Percentiles rank a stretch among this genome's conserved stretches.
Evolutionary conservation across 495 filamentous ascomycete species (phyloP).

Genomic region (Geoglossum glabrum): DNA sequence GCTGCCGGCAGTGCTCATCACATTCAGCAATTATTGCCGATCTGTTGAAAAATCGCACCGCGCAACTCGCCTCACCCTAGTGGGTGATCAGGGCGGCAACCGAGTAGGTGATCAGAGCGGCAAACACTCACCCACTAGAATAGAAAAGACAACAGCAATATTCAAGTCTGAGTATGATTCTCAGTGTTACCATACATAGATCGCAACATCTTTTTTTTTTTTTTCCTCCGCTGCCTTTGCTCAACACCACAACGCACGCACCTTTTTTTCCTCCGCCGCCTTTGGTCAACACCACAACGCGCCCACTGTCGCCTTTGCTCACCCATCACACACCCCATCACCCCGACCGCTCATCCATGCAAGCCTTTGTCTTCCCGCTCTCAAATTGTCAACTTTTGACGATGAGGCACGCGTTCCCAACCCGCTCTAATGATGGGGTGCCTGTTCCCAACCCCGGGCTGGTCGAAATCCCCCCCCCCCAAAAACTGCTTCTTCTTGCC

Average conservation of each 20-base stretch:
- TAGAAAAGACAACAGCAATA: too few relatives aligned
- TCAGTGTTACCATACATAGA: not conserved
- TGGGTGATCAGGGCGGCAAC: too few relatives aligned
- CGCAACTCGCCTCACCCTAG: too few relatives aligned
- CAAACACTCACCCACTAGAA: too few relatives aligned
- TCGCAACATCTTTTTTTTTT: not conserved
- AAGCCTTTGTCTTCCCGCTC: not conserved
- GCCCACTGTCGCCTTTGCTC: not conserved
- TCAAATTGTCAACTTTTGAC: not conserved
- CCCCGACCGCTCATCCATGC: not conserved
- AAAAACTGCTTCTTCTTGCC: not conserved
- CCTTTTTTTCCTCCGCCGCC: not conserved
- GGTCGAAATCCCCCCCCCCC: not conserved
- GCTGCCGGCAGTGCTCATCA: too few relatives aligned
- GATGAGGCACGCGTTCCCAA: not conserved
- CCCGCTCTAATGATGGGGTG: not conserved
- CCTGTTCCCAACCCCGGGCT: not conserved
- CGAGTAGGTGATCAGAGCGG: too few relatives aligned
- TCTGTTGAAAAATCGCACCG: too few relatives aligned
- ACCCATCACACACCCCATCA: not conserved
- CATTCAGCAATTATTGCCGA: too few relatives aligned
- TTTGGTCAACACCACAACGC: not conserved
- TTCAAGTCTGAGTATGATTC: slow-evolving; percentile 1
- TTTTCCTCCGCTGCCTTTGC: not conserved
- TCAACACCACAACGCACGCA: too few relatives aligned